A percentile compares a stretch with the other conserved stretches of the same genome.
phyloP scores from a whole-genome alignment of 2,329 filamentous ascomycete species.

The Byssochlamys sp. region DNA sequence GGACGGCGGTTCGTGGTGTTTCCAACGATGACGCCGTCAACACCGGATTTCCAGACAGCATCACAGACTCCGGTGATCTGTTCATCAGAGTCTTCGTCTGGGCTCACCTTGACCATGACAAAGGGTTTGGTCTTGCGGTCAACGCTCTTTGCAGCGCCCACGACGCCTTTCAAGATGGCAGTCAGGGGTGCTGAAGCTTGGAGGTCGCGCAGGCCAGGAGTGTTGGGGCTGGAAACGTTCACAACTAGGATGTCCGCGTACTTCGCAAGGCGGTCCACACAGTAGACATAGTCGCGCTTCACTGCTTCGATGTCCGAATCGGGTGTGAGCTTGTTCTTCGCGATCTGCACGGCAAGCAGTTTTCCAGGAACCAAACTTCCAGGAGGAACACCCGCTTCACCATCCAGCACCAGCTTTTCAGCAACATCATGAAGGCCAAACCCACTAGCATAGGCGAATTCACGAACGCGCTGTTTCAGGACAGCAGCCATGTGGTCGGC shows the following conservation, averaged over 20 bases:
- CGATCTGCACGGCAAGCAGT: conserved; percentile 80
- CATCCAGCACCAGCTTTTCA: conserved; percentile 66
- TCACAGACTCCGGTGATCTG: conserved; percentile 83
- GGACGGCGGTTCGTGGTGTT: conserved; percentile 86
- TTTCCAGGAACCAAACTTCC: conserved; percentile 69
- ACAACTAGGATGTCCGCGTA: conserved; percentile 96
- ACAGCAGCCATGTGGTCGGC: conserved; percentile 76
- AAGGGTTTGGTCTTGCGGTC: conserved; percentile 62
- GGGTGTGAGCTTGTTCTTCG: conserved; percentile 90
- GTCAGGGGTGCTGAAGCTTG: conserved; percentile 79
- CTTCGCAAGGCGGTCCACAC: conserved; percentile 67
- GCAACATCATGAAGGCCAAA: conserved; percentile 53
- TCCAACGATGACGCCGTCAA: conserved; percentile 91
- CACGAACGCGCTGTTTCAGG: conserved; percentile 65
- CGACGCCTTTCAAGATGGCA: conserved; percentile 69
- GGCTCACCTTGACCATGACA: conserved; percentile 97
- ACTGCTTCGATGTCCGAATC: conserved; percentile 77
- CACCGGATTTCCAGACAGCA: conserved; percentile 71
- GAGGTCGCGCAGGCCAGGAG: conserved; percentile 75
- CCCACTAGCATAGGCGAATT: conserved; percentile 63
- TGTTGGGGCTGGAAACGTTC: conserved; percentile 95
- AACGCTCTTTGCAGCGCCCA: conserved; percentile 61
- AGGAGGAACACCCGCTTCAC: conserved; percentile 64
- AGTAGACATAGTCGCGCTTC: conserved; percentile 72
- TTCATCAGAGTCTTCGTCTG: conserved; percentile 77